Evolutionary conservation across 164 flowering plant genomes (phyloP).

Genomic region (Dillenia suffruticosa): DNA sequence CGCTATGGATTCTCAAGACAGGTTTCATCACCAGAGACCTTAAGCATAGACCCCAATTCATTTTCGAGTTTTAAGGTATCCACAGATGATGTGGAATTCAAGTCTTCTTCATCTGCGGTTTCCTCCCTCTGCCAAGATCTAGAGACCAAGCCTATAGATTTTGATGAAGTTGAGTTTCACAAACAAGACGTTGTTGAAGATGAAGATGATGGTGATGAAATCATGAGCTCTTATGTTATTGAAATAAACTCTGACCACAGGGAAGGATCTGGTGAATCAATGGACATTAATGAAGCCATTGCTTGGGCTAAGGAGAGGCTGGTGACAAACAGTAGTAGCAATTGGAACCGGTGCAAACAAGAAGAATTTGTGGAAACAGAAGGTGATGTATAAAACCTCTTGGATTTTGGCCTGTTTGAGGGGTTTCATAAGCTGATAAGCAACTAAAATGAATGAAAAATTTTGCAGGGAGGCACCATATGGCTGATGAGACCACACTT

Average conservation of each 20-base stretch:
- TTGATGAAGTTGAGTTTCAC: constrained; percentile 12
- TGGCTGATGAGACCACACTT: too few relatives aligned
- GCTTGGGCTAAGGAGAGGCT: constrained; percentile 92
- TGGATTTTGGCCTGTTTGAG: too few relatives aligned
- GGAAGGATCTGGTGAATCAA: constrained; percentile 40
- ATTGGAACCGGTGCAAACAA: background rate
- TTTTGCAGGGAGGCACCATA: too few relatives aligned
- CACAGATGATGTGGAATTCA: constrained; percentile 39
- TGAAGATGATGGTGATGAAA: constrained; percentile 44
- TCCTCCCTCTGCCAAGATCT: constrained; percentile 46
- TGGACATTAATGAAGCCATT: constrained; percentile 71
- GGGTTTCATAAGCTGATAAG: too few relatives aligned
- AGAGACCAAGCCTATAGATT: constrained; percentile 13
- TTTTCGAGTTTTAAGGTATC: constrained; percentile 33
- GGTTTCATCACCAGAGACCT: constrained; percentile 61
- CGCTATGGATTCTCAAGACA: constrained; percentile 29
- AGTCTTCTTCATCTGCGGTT: constrained; percentile 50
- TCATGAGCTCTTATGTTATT: constrained; percentile 66
- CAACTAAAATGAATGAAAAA: too few relatives aligned
- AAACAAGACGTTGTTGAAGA: constrained; percentile 21
- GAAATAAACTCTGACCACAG: constrained; percentile 46
- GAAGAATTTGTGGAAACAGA: constrained; percentile 9
- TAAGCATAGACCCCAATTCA: constrained; percentile 41
- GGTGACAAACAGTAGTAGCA: constrained; percentile 4
- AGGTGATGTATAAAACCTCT: background rate